These are phyloP conservation scores for Wickerhamiella musiphila DNA, from an alignment of 805 yeast genomes.

Conservation along the genomic window DNA sequence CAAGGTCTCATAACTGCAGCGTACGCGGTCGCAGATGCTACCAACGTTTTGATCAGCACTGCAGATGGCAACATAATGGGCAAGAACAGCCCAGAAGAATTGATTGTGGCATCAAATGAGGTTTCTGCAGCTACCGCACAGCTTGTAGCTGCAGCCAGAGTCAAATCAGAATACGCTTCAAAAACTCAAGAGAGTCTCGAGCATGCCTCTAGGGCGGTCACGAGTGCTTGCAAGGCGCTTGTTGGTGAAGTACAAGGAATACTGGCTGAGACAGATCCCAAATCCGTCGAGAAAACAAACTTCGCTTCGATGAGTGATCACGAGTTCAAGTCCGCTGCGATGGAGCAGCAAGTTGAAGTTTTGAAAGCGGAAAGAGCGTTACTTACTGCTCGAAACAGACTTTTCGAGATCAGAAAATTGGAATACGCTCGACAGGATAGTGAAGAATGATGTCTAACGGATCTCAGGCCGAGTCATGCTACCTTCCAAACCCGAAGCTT, in stretches of 20 bases:
- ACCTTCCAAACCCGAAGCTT: no score
- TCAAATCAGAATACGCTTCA: constrained; percentile 61
- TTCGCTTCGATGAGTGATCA: constrained; percentile 51
- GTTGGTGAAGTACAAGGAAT: constrained; percentile 54
- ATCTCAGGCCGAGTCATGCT: no score
- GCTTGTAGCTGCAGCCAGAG: constrained; percentile 79
- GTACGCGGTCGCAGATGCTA: constrained; percentile 67
- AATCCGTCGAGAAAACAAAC: constrained; percentile 31
- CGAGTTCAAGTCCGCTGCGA: constrained; percentile 70
- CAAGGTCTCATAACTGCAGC: constrained; percentile 87
- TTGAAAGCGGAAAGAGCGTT: constrained; percentile 64
- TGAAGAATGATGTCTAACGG: constrained; percentile 27
- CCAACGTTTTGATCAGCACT: constrained; percentile 64
- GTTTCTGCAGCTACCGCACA: constrained; percentile 89
- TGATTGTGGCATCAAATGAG: constrained; percentile 79
- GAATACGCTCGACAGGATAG: constrained; percentile 56
- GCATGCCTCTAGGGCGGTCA: constrained; percentile 47
- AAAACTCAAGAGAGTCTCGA: constrained; percentile 63
- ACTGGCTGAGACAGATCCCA: constrained; percentile 26
- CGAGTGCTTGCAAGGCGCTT: constrained; percentile 56
- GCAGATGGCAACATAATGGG: constrained; percentile 66
- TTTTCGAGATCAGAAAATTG: constrained; percentile 69
- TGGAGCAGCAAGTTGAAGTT: constrained; percentile 88
- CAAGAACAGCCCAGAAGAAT: constrained; percentile 56
- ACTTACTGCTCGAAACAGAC: constrained; percentile 52